Evolutionary conservation across 208 protist genomes (phyloP), one percentile per base, ranked within the genome.

Genomic region (Trypanosoma congolense): DNA sequence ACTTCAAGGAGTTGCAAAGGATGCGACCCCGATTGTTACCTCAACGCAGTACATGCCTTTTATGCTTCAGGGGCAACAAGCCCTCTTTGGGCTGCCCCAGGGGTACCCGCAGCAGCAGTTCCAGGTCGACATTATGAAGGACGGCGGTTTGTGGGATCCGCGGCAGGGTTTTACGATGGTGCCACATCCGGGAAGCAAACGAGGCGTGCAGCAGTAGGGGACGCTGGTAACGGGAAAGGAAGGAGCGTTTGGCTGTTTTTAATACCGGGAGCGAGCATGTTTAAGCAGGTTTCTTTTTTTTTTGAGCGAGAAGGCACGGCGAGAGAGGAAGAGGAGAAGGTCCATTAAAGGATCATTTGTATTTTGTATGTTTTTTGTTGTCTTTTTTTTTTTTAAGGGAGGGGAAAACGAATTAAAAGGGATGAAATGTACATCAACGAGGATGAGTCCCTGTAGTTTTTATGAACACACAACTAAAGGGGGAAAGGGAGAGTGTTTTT

Each of bases 21-120:
- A 87, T 19, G 75, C 87, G 62, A 30, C 75, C 2, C 66, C 71
- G 1, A 62, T 90, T 40, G 33, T 77, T 41, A 10, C 61, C 24
- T 71, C 75, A 19, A 70, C 77, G 49, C 71, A 77, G 12, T 73
- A 84, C 36, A 73, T 90, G 71, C 80, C 73, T 1, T 83, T 93
- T 52, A 61, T 93, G 40, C 42, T 93, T 41, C 71, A 71, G 50
- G 77, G 72, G 2, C 38, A 64, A 28, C 85, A 92, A 46, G 61
- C 80, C 31, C 52, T 91, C 43, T 73, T 91, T 57, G 72, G 75
- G 6, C 55, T 91, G 18, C 80, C 65, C 14, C 73, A 78, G 33
- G 47, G 41, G 4, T 56, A 65, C 22, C 58, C 69, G 12, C 66
- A 69, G 12, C 69, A 66, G n/a, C 62, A 61, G 24, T 78, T 83